Conservation (phyloP, 768 basidiomycete genomes). For the Suillus hirtellus region DNA sequence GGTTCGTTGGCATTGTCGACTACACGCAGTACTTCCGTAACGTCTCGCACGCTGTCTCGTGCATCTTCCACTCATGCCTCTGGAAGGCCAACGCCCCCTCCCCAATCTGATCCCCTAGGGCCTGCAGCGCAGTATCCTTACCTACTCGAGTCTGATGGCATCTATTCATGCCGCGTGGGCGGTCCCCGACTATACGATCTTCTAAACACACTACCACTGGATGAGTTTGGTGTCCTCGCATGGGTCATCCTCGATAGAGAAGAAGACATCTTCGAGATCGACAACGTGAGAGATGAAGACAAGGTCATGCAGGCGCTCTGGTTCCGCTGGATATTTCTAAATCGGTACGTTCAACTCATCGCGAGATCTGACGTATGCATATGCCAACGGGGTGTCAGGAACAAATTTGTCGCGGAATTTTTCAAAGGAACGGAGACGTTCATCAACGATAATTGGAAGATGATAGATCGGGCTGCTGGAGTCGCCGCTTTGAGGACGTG, state of each 20-base stretch:
- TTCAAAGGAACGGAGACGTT: conserved; percentile 54
- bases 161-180: conserved; percentile 65
- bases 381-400: conserved; percentile 34
- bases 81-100: conserved; percentile 42
- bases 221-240: conserved; percentile 61
- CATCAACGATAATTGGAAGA: conserved; percentile 58
- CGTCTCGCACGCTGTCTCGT: conserved; percentile 3
- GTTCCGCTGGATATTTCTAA: conserved; percentile 70
- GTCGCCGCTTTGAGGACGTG: conserved; percentile 62
- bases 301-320: conserved; percentile 81
- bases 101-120: conserved; percentile 44
- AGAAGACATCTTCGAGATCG: conserved; percentile 73
- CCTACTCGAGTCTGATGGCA: conserved; percentile 46
- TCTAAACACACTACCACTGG: conserved; percentile 56
- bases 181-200: conserved; percentile 69
- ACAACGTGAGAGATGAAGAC: conserved; percentile 71
- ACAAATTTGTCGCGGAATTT: conserved; percentile 56
- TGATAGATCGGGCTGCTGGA: conserved; percentile 72
- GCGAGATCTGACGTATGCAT: not conserved
- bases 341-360: conserved; percentile 43
- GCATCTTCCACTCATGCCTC: conserved; percentile 17
- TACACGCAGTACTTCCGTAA: conserved; percentile 11
- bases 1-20: not conserved
- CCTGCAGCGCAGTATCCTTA: conserved; percentile 54
- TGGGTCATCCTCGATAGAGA: conserved; percentile 74